A percentile compares a stretch with the other conserved stretches of the same genome.
These are phyloP conservation scores for Gryganskiella cystojenkinii DNA, from an alignment of 192 early-diverging fungal genomes.

Conservation along the genomic window DNA sequence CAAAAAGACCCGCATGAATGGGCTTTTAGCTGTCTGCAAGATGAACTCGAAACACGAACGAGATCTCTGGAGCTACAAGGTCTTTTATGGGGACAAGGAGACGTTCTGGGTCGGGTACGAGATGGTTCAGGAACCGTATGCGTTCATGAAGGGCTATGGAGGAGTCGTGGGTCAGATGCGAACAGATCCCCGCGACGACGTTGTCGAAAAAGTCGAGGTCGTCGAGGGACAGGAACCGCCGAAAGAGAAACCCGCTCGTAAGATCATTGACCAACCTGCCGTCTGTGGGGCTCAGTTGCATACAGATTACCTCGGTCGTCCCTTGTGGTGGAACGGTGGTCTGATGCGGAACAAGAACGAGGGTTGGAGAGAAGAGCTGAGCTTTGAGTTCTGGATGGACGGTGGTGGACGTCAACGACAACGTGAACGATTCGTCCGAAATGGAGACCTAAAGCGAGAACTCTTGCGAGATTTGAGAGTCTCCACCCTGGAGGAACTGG, in stretches of 20 bases:
- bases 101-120: slow-evolving; percentile 70
- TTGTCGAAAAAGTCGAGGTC: background rate
- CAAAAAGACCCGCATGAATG: slow-evolving; percentile 55
- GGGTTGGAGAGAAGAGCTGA: slow-evolving; percentile 13
- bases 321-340: slow-evolving; percentile 55
- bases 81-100: slow-evolving; percentile 68
- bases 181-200: slow-evolving; percentile 8
- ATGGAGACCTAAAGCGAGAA: background rate
- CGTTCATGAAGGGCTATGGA: slow-evolving; percentile 45
- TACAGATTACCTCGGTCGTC: slow-evolving; percentile 17
- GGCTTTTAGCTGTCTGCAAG: slow-evolving; percentile 60
- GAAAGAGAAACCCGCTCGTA: background rate
- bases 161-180: slow-evolving; percentile 55
- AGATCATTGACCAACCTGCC: background rate
- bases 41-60: slow-evolving; percentile 56
- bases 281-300: slow-evolving; percentile 54
- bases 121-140: slow-evolving; percentile 55
- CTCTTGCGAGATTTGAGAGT: slow-evolving; percentile 1
- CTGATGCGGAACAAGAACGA: slow-evolving; percentile 46
- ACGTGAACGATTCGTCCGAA: slow-evolving; percentile 1
- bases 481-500: slow-evolving; percentile 3
- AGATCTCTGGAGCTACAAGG: slow-evolving; percentile 51
- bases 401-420: slow-evolving; percentile 4
- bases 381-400: slow-evolving; percentile 14
- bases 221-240: background rate